Conservation (phyloP, 2,329 filamentous ascomycete species). For the Westerdykella sp. region DNA sequence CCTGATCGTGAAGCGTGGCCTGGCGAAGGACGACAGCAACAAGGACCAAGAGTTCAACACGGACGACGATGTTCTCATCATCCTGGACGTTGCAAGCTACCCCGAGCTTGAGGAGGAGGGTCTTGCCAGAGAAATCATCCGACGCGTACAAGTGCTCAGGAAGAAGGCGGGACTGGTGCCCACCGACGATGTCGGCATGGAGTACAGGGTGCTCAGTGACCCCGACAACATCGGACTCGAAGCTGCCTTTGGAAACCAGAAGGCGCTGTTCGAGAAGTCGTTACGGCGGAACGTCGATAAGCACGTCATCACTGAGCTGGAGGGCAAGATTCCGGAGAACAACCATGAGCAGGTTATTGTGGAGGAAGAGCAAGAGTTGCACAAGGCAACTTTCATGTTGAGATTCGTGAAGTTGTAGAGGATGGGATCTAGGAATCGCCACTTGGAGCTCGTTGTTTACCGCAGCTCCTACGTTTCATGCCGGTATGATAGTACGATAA, state of each 20-base stretch:
- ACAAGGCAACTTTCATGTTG: slow-evolving; percentile 73
- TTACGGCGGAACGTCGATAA: slow-evolving; percentile 71
- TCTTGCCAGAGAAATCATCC: slow-evolving; percentile 84
- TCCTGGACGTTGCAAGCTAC: slow-evolving; percentile 77
- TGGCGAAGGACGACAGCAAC: slow-evolving; percentile 65
- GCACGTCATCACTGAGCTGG: slow-evolving; percentile 54
- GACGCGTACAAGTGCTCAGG: slow-evolving; percentile 82
- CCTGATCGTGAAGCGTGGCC: slow-evolving; percentile 70
- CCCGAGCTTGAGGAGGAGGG: slow-evolving; percentile 84
- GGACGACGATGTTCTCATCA: slow-evolving; percentile 82
- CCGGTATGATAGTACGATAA: not conserved
- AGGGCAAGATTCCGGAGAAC: slow-evolving; percentile 52
- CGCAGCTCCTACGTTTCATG: no score
- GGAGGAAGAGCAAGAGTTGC: slow-evolving; percentile 80
- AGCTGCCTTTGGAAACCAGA: slow-evolving; percentile 63
- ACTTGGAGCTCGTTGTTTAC: no score
- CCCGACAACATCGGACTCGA: slow-evolving; percentile 69
- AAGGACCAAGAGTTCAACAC: slow-evolving; percentile 79
- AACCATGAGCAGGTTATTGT: slow-evolving; percentile 55
- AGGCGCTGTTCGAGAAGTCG: slow-evolving; percentile 65
- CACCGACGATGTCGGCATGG: slow-evolving; percentile 94
- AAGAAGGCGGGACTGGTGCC: slow-evolving; percentile 89
- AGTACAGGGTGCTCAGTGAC: slow-evolving; percentile 75
- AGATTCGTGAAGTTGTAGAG: slow-evolving; percentile 64
- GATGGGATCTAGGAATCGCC: no score